Percentiles rank a stretch among this genome's conserved stretches.
Conservation (phyloP, 108 stramenopile genomes). For the Conticribra guillardii region DNA sequence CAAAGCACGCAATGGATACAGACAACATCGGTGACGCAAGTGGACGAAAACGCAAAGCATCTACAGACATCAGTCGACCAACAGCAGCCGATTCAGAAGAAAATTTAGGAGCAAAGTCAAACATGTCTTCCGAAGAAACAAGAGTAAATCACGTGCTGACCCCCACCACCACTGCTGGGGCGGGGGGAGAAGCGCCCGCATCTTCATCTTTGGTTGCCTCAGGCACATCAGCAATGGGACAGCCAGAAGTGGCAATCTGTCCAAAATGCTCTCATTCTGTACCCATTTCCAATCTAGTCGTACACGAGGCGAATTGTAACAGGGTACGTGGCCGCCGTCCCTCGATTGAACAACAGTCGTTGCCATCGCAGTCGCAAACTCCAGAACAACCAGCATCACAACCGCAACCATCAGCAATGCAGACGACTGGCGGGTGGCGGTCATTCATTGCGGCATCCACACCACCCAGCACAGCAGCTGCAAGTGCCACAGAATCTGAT, state of each 20-base stretch:
- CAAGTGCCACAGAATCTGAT: no score
- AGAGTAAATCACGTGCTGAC: not conserved
- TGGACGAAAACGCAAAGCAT: not conserved
- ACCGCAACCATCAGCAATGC: not conserved
- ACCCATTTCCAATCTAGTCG: conserved; percentile 12
- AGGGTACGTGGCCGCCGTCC: not conserved
- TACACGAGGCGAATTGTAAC: conserved; percentile 29
- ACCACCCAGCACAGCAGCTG: not conserved
- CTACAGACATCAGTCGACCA: not conserved
- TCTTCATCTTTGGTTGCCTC: not conserved
- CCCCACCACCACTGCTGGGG: not conserved
- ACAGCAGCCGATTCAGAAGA: no score
- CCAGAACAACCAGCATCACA: not conserved
- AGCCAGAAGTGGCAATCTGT: conserved; percentile 1
- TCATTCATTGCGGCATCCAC: not conserved
- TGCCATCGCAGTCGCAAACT: not conserved
- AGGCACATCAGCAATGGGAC: not conserved
- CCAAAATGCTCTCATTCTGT: conserved; percentile 16
- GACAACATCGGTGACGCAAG: no score
- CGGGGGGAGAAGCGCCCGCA: not conserved
- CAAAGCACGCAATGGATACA: no score
- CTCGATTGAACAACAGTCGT: no score
- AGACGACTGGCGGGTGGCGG: not conserved
- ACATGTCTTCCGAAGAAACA: not conserved
- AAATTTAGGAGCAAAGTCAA: not conserved